These are phyloP conservation scores for Alternaria sp. DNA, from an alignment of 2,329 filamentous ascomycete species.

Conservation along the genomic window DNA sequence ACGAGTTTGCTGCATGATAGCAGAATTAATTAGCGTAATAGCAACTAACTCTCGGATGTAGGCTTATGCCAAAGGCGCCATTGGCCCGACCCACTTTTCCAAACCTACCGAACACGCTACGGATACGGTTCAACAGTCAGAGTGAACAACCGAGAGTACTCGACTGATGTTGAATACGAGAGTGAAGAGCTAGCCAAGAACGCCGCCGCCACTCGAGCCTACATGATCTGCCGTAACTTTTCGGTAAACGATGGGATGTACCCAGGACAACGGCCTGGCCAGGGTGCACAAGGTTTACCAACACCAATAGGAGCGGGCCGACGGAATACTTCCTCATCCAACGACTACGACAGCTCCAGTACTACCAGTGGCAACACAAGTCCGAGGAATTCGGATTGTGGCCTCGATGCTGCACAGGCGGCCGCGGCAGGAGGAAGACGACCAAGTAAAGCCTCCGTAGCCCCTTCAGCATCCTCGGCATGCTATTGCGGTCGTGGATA, in stretches of 20 bases:
- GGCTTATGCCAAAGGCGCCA: slow-evolving; percentile 93
- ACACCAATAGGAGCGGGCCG: slow-evolving; percentile 70
- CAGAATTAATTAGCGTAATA: slow-evolving; percentile 9
- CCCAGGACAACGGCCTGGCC: slow-evolving; percentile 63
- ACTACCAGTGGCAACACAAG: slow-evolving; percentile 65
- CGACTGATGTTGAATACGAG: slow-evolving; percentile 85
- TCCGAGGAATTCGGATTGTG: slow-evolving; percentile 59
- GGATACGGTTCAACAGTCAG: slow-evolving; percentile 91
- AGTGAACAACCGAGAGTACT: slow-evolving; percentile 96
- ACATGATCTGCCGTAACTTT: slow-evolving; percentile 98
- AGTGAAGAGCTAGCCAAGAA: slow-evolving; percentile 85
- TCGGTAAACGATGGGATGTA: slow-evolving; percentile 95
- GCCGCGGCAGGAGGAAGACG: slow-evolving; percentile 38
- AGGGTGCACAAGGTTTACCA: slow-evolving; percentile 68
- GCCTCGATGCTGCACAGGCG: slow-evolving; percentile 48
- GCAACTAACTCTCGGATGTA: slow-evolving; percentile 56
- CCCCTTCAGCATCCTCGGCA: slow-evolving; percentile 34
- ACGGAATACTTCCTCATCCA: slow-evolving; percentile 57
- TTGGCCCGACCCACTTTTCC: slow-evolving; percentile 91
- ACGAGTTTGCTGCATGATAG: neutral
- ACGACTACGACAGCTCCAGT: slow-evolving; percentile 61
- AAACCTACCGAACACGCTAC: slow-evolving; percentile 75
- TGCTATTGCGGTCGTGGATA: slow-evolving; percentile 52
- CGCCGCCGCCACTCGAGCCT: slow-evolving; percentile 93
- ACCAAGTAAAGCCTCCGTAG: slow-evolving; percentile 48